Evolutionary conservation across 495 filamentous ascomycete species (phyloP).

Genomic region (Viridothelium virens): DNA sequence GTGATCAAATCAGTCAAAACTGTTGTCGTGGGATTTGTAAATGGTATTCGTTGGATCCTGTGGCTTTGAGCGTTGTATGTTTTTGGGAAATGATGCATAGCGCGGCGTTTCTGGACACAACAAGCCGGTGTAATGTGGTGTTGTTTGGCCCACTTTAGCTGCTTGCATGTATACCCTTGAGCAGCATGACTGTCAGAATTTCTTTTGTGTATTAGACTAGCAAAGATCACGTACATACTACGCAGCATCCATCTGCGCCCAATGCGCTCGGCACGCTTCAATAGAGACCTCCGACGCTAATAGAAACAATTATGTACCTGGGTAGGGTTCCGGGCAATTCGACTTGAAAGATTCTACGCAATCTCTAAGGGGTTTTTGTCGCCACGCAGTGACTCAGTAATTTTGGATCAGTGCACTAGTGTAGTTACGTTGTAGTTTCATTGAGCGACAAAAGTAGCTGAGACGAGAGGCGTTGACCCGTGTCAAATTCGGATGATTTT

Average conservation of each 20-base stretch:
- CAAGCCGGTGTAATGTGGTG: background rate
- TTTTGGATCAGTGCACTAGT: too few species aligned
- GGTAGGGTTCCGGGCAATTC: too few species aligned
- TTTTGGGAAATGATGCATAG: slow-evolving; percentile 7
- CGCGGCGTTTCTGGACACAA: background rate
- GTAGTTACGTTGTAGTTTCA: too few species aligned
- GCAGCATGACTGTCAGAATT: background rate
- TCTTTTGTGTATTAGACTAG: background rate
- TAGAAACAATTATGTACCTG: too few species aligned
- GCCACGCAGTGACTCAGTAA: too few species aligned
- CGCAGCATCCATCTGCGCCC: background rate
- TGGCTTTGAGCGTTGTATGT: slow-evolving; percentile 50
- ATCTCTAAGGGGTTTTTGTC: too few species aligned
- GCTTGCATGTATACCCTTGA: slow-evolving; percentile 4
- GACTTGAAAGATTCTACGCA: too few species aligned
- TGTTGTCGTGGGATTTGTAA: slow-evolving; percentile 47
- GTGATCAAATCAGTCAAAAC: slow-evolving; percentile 31
- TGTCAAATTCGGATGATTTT: too few species aligned
- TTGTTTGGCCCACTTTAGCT: background rate
- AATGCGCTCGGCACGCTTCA: too few species aligned
- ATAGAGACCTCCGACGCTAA: too few species aligned
- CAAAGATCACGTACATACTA: background rate
- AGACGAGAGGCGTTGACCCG: too few species aligned
- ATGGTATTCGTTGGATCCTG: slow-evolving; percentile 63
- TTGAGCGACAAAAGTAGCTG: too few species aligned